These are phyloP conservation scores for Trichoderma arundinaceum DNA, from an alignment of 2,329 filamentous ascomycete species.

Conservation along the genomic window DNA sequence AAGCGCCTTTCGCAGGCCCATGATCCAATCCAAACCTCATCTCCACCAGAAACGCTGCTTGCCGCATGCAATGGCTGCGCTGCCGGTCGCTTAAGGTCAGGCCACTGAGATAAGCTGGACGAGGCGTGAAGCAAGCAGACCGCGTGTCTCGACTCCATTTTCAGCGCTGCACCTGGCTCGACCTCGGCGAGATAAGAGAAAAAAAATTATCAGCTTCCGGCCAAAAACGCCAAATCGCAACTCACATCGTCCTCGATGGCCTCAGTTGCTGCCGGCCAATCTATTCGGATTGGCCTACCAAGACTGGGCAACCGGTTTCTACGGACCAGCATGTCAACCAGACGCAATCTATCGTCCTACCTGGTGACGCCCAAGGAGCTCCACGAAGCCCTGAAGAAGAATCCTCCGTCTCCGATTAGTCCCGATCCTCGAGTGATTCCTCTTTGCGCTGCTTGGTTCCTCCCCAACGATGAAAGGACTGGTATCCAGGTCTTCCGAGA, in stretches of 20 bases:
- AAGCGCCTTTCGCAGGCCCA: constrained; percentile 13
- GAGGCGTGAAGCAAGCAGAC: constrained; percentile 14
- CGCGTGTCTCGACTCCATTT: neutral
- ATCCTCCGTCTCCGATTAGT: constrained; percentile 78
- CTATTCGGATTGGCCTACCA: constrained; percentile 48
- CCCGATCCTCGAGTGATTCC: constrained; percentile 84
- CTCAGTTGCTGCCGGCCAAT: constrained; percentile 50
- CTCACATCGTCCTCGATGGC: constrained; percentile 47
- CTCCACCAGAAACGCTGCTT: constrained; percentile 22
- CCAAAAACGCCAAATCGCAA: constrained; percentile 7
- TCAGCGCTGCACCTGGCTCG: constrained; percentile 3
- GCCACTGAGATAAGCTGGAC: constrained; percentile 27
- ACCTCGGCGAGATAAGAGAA: neutral
- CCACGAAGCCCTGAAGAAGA: constrained; percentile 78
- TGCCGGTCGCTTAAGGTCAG: constrained; percentile 30
- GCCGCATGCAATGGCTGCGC: constrained; percentile 23
- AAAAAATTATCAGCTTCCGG: neutral
- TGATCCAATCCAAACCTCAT: constrained; percentile 28
- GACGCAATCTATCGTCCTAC: constrained; percentile 71
- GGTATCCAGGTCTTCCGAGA: constrained; percentile 82
- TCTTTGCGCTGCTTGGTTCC: constrained; percentile 92
- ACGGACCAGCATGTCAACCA: constrained; percentile 40
- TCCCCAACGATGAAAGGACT: constrained; percentile 86
- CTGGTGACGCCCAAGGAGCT: constrained; percentile 86
- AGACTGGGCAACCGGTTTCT: constrained; percentile 45